Evolutionary conservation across 2,329 filamentous ascomycete species (phyloP).

Genomic region (Botryotinia narcissicola): DNA sequence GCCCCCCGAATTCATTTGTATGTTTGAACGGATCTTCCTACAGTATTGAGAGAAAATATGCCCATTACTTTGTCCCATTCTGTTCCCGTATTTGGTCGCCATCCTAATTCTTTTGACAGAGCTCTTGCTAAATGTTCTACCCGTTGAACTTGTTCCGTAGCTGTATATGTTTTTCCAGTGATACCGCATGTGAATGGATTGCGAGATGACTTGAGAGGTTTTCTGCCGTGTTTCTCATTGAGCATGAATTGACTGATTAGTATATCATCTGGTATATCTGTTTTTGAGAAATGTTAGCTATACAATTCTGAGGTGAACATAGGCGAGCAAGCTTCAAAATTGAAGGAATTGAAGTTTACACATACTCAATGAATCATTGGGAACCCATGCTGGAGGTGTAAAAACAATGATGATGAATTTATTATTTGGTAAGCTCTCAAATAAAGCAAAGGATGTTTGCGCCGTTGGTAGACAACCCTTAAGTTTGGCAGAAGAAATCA

Average conservation of each 20-base stretch:
- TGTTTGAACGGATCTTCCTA: constrained; percentile 40
- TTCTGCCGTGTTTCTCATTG: constrained; percentile 67
- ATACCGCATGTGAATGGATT: constrained; percentile 77
- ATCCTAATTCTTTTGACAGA: constrained; percentile 68
- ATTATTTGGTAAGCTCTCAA: background rate
- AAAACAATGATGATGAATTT: constrained; percentile 44
- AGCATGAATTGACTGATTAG: constrained; percentile 75
- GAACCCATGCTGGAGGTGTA: constrained; percentile 59
- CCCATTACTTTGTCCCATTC: constrained; percentile 81
- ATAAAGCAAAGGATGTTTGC: background rate
- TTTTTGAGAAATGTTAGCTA: constrained; percentile 18
- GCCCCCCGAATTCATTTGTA: background rate
- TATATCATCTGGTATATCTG: constrained; percentile 62
- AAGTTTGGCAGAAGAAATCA: background rate
- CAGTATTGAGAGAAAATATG: constrained; percentile 78
- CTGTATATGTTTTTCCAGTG: constrained; percentile 64
- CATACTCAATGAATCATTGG: constrained; percentile 55
- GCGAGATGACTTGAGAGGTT: constrained; percentile 58
- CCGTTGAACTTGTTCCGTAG: constrained; percentile 60
- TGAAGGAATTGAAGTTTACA: constrained; percentile 13
- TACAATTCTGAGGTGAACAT: background rate
- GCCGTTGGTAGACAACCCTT: background rate
- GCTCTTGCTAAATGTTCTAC: constrained; percentile 66
- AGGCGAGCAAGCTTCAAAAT: background rate
- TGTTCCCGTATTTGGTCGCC: constrained; percentile 64